Evolutionary conservation across 495 filamentous ascomycete genomes (phyloP), one percentile per base, ranked within the genome.

Genomic region (Hypoxylon perforatum): DNA sequence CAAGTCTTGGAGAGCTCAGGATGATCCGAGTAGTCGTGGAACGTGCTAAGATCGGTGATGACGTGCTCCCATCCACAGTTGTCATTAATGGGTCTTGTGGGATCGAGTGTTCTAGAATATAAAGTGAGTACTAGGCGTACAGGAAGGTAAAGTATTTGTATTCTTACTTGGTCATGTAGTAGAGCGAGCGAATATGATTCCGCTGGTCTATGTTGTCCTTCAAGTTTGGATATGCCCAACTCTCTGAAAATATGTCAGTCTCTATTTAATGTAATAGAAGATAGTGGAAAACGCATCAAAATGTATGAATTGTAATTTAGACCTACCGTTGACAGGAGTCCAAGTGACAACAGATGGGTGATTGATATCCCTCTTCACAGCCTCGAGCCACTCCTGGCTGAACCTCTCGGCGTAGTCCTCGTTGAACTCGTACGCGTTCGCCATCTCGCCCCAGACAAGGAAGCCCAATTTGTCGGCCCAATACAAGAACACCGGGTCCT

Each of bases 11-110:
- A 70, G 7, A 88, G 79, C 17, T 75, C 80, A 3, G 74, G 45
- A 1, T 76, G 80, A 66, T 88, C 85, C 11, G 74, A 67, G 73
- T 87, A 88, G 76, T 88, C 85, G 70, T 87, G 86, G 75, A 84
- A 88, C 10, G 86, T 87, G 39, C 82, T 85, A 0, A 88, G 76
- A 51, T 88, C 84, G 1, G 83, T 87, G 6, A 76, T 51, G 3
- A 87, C 83, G 57, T 87, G 85, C 45, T 88, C 84, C 86, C 86
- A 88, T 53, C 86, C 86, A 63, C 86, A 88, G 71, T 88, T 88
- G 74, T 88, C 86, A 57, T 88, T 88, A 50, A 88, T 78, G 9
- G 85, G 84, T 12, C 86, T 77, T 15, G 81, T 86, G 2, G 83
- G 80, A 57, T 88, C 86, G 3, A 88, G 76, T 0, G 81, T 80